Percentiles rank a stretch among this genome's conserved stretches.
Conservation (phyloP, 345 rosid genomes). For the Lagerstroemia speciosa region DNA sequence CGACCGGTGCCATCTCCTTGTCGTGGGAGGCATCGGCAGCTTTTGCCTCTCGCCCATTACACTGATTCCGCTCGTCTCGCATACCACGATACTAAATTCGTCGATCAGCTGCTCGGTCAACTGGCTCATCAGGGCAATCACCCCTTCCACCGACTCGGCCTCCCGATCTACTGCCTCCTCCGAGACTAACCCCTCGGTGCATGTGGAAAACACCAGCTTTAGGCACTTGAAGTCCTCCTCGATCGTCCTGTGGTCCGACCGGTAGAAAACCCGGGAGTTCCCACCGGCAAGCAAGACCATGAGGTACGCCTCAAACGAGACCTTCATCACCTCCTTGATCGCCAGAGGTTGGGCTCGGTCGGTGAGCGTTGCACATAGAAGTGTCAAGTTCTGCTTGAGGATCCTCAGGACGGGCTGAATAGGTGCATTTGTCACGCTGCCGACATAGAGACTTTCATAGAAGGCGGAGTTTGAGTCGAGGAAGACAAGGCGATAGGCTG, state of each 20-base stretch:
- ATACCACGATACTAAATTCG: constrained; percentile 32
- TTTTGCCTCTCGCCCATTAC: constrained; percentile 27
- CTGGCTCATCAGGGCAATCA: constrained; percentile 30
- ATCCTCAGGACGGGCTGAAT: constrained; percentile 26
- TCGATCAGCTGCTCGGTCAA: constrained; percentile 38
- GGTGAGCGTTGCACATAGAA: constrained; percentile 29
- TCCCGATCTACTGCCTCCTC: constrained; percentile 29
- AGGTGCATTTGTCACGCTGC: constrained; percentile 25
- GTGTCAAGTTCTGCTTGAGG: constrained; percentile 37
- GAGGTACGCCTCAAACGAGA: constrained; percentile 33
- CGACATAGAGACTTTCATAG: constrained; percentile 30
- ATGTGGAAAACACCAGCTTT: constrained; percentile 27
- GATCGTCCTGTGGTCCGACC: constrained; percentile 19
- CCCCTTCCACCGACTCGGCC: constrained; percentile 31
- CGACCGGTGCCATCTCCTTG: constrained; percentile 38
- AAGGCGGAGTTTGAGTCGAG: constrained; percentile 31
- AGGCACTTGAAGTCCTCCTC: constrained; percentile 30
- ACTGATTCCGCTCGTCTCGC: constrained; percentile 37
- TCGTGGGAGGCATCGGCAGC: constrained; percentile 41
- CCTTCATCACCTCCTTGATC: constrained; percentile 33
- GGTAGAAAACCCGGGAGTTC: constrained; percentile 19
- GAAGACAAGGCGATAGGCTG: constrained; percentile 40
- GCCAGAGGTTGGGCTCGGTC: constrained; percentile 36
- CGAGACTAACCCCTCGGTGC: constrained; percentile 30
- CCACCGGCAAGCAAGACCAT: constrained; percentile 41